These are phyloP conservation scores for Pseudocercospora crystallina DNA, from an alignment of 2,329 filamentous ascomycete genomes.

Conservation along the genomic window DNA sequence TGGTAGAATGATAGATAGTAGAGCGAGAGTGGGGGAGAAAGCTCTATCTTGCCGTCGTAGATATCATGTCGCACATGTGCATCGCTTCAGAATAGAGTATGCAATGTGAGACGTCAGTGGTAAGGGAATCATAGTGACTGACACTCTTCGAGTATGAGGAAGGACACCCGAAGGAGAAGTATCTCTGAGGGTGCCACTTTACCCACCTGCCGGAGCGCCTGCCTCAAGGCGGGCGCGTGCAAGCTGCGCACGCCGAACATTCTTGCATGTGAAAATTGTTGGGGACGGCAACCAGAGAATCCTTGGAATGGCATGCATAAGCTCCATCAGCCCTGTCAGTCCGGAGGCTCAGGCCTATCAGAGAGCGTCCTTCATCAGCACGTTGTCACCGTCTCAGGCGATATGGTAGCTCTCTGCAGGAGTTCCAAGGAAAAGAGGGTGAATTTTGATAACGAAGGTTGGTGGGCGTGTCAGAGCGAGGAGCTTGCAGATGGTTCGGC, in stretches of 20 bases:
- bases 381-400: conserved; percentile 2
- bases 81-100: too few species aligned
- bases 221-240: not conserved
- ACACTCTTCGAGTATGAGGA: not conserved
- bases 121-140: too few species aligned
- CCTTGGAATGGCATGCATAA: conserved; percentile 12
- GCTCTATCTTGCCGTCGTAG: not conserved
- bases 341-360: conserved; percentile 3
- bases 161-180: not conserved
- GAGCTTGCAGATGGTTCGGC: not conserved
- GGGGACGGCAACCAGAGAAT: conserved; percentile 8
- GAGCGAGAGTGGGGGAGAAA: not conserved
- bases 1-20: not conserved
- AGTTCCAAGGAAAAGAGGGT: not conserved
- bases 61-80: too few species aligned
- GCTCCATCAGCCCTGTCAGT: conserved; percentile 2
- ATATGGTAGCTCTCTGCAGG: conserved; percentile 1
- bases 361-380: conserved; percentile 4
- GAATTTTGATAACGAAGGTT: conserved; percentile 3
- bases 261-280: conserved; percentile 19
- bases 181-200: not conserved
- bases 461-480: not conserved
- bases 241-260: conserved; percentile 2
- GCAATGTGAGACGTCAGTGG: too few species aligned
- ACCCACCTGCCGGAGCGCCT: not conserved